These are phyloP conservation scores for Dillenia turbinata DNA, from an alignment of 164 flowering plant genomes.

Conservation along the genomic window DNA sequence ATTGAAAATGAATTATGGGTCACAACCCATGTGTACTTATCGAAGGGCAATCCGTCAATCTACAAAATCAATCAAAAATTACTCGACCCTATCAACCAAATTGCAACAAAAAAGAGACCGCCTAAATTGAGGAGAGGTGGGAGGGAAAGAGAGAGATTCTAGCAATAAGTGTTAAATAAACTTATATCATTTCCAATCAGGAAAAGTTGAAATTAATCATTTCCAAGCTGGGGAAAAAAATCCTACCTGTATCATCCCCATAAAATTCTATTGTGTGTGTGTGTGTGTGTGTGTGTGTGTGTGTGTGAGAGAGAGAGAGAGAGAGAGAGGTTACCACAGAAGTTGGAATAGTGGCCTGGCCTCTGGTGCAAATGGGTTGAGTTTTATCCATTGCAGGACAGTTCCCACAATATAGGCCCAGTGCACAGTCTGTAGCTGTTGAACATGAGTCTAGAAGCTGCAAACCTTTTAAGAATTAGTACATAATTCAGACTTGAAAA, in stretches of 20 bases:
- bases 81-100: conserved; percentile 2
- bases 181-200: too few species aligned
- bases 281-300: too few species aligned
- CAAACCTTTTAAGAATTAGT: conserved; percentile 4
- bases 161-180: too few species aligned
- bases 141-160: not conserved
- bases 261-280: too few species aligned
- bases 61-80: conserved; percentile 15
- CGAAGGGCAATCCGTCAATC: conserved; percentile 86
- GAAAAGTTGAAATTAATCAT: too few species aligned
- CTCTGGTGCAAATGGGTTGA: conserved; percentile 75
- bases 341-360: conserved; percentile 69
- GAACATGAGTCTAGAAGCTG: conserved; percentile 76
- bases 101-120: not conserved
- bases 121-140: not conserved
- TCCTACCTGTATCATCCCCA: too few species aligned
- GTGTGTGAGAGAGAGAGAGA: not conserved
- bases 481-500: not conserved
- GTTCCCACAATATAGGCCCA: conserved; percentile 84
- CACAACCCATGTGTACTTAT: conserved; percentile 90
- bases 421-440: conserved; percentile 56
- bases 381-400: conserved; percentile 63
- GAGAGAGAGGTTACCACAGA: conserved; percentile 45
- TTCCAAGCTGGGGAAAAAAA: too few species aligned
- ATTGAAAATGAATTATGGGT: conserved; percentile 94